Evolutionary conservation across 1,139 yeast genomes (phyloP), one percentile per base, ranked within the genome.

Genomic region (Suhomyces panamericanus): DNA sequence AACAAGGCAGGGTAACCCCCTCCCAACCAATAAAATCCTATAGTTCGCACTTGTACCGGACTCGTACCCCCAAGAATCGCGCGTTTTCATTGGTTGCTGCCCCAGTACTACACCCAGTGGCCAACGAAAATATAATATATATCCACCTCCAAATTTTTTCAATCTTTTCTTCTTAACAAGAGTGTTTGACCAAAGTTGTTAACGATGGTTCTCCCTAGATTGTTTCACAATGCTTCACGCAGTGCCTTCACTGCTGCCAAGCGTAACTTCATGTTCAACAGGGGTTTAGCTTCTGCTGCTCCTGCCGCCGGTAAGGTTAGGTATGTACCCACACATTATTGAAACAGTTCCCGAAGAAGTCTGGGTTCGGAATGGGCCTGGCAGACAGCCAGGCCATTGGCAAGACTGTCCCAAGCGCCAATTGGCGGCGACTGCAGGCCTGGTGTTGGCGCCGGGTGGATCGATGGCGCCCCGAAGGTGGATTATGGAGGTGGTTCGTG

Each of bases 171-270:
- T 41, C 42, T 43, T 44, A 22, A 38, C 42, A 42, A 44, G 44
- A 44, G 48, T 41, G 48, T 44, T 44, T 40, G 39, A 51, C 63
- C 60, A 58, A 54, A 58, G 60, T 59, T 54, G 50, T 50, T 56
- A 56, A 58, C 64, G 62, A 82, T 82, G 87, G 87, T 81, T 76
- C 78, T 85, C 74, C 93, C 96, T 75, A 89, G 96, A 84, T 84
- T 89, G 77, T 84, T 87, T 77, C 86, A 90, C 79, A 80, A 89
- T 72, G 77, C 89, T 66, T 82, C 96, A 65, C 90, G 91, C 78
- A 80, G 87, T 72, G 96, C 96, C 67, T 81, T 85, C 75, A 83
- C 83, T 74, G 93, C 93, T 65, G 95, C 93, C 65, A 86, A 83
- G 81, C 88, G 90, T 70, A 84, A 84, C 77, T 67, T 78, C 67